phyloP scores from a whole-genome alignment of 73 alveolate genomes.

The Urostyla sp. region DNA sequence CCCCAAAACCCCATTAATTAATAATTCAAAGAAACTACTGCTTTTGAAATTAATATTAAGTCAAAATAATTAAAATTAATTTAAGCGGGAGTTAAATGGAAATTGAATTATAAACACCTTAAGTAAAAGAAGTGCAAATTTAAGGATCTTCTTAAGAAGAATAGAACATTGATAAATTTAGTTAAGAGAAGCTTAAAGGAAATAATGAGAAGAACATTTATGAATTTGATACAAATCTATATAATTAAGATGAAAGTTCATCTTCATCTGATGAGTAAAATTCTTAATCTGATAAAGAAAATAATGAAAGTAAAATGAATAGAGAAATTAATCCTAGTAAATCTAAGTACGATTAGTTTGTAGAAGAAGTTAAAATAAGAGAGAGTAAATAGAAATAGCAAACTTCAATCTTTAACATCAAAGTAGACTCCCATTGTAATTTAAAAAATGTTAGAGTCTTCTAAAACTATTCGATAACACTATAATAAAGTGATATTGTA shows the following conservation, averaged over 20 bases:
- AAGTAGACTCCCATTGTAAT: constrained; percentile 2
- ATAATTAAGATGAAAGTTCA: too few relatives aligned
- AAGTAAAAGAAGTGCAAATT: background rate
- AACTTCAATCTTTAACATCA: background rate
- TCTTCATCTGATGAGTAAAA: too few relatives aligned
- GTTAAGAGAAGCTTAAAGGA: too few relatives aligned
- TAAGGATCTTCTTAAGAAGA: background rate
- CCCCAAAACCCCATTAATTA: too few relatives aligned
- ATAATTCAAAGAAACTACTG: background rate
- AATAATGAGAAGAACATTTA: too few relatives aligned
- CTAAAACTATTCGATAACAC: constrained; percentile 57
- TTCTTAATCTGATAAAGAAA: too few relatives aligned
- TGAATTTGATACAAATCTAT: too few relatives aligned
- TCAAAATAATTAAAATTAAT: background rate
- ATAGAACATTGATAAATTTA: background rate
- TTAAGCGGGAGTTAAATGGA: background rate
- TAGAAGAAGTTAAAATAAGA: background rate
- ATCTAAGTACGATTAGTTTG: background rate
- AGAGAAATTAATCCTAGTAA: background rate
- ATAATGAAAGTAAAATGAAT: too few relatives aligned
- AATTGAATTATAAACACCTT: too few relatives aligned
- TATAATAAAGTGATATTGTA: constrained; percentile 68
- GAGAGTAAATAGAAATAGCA: too few relatives aligned
- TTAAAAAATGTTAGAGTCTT: constrained; percentile 21
- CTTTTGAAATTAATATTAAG: background rate